These are phyloP conservation scores for Vaccinium macrocarpon DNA, from an alignment of 148 eudicot species.

Conservation along the genomic window DNA sequence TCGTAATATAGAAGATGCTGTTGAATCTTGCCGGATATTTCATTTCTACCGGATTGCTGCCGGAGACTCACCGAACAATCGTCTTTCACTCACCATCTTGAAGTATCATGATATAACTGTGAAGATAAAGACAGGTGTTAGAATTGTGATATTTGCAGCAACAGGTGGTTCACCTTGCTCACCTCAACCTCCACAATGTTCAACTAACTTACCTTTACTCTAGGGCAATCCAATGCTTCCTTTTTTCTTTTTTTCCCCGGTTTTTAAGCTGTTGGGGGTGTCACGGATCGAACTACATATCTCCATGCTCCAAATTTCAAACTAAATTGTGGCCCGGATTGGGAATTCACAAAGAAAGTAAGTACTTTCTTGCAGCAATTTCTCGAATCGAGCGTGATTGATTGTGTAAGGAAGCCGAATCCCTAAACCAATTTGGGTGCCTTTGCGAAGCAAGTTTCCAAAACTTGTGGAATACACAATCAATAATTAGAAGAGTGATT, in stretches of 20 bases:
- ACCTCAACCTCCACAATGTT: neutral
- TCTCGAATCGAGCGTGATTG: no score
- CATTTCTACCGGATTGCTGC: neutral
- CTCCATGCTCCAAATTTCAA: no score
- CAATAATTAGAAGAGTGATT: no score
- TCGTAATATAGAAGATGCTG: neutral
- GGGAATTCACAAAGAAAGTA: no score
- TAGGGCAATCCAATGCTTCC: neutral
- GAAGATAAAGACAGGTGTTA: neutral
- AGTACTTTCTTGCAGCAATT: no score
- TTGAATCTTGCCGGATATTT: neutral
- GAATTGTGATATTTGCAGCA: neutral
- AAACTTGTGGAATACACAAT: neutral
- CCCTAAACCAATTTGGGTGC: no score
- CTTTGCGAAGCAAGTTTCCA: no score
- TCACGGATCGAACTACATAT: no score
- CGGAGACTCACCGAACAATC: neutral
- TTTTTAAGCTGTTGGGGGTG: no score
- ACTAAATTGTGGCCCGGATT: no score
- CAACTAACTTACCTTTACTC: neutral
- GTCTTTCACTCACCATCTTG: neutral
- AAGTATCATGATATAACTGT: neutral
- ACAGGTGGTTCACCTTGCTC: neutral
- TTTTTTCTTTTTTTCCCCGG: no score
- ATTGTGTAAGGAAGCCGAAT: no score